Conservation (phyloP, 306 rosid species). For the Lathyrus aphaca region DNA sequence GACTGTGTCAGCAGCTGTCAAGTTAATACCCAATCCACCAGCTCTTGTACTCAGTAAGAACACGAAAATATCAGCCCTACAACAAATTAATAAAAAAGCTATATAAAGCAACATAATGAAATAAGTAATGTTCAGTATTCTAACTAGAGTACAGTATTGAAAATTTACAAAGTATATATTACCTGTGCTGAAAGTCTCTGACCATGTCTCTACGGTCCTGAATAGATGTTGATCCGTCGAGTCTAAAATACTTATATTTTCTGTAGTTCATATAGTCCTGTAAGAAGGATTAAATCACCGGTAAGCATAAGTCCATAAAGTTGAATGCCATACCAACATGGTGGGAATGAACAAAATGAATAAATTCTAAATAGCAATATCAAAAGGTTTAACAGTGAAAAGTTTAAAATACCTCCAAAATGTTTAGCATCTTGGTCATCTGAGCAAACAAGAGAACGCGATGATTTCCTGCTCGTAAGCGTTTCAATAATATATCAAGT, state of each 20-base stretch:
- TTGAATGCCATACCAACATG: slow-evolving; percentile 23
- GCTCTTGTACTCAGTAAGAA: slow-evolving; percentile 98
- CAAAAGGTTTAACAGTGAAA: slow-evolving; percentile 34
- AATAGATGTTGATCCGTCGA: slow-evolving; percentile 94
- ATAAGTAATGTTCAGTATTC: slow-evolving; percentile 27
- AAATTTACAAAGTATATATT: slow-evolving; percentile 36
- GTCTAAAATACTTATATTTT: slow-evolving; percentile 89
- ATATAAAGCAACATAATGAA: slow-evolving; percentile 17
- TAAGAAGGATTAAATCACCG: slow-evolving; percentile 35
- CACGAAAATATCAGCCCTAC: slow-evolving; percentile 91
- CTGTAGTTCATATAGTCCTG: slow-evolving; percentile 99
- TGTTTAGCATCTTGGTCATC: slow-evolving; percentile 98
- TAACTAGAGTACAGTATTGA: slow-evolving; percentile 6
- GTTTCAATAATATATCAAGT: slow-evolving; percentile 96
- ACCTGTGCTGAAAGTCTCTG: slow-evolving; percentile 94
- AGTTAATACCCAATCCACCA: slow-evolving; percentile 98
- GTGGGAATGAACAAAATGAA: slow-evolving; percentile 22
- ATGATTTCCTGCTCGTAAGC: slow-evolving; percentile 86
- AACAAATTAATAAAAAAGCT: slow-evolving; percentile 37
- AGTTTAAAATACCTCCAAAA: slow-evolving; percentile 77
- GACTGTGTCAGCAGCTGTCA: slow-evolving; percentile 99
- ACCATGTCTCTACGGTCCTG: slow-evolving; percentile 99
- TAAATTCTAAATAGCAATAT: neutral
- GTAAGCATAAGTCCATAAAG: slow-evolving; percentile 28
- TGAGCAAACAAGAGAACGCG: slow-evolving; percentile 98